Base-by-base conservation (phyloP, 129 eudicot species). In the Oenanthe sinensis region DNA sequence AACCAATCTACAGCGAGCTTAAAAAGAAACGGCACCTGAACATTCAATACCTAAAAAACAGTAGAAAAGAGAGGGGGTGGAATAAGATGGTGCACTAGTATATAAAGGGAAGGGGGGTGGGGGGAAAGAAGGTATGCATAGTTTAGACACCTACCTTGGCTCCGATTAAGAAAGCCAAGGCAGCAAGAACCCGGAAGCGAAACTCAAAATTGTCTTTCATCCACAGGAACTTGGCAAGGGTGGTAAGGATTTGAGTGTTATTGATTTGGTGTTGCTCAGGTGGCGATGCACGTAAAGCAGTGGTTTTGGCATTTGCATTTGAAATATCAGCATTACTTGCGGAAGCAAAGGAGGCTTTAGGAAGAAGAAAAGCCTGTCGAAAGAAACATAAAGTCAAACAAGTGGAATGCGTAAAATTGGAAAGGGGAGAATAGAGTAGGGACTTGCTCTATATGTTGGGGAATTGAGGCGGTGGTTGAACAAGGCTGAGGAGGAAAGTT, bases 1-100 rank as follows among this genome's bases (percentile, higher is more conserved):
- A 95, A 83, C 97, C 96, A 95, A 80, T 95, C 98, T 82, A 95
- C 96, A 24, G 98, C 98, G 52, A 91, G 93, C 84, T 95, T 95
- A 73, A 95, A 95, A 81, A 95, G 82, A 77, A 95, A 90, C 9
- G 98, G 98, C 81, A 95, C 98, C 86, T 90, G 96, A 82, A 95
- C 98, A 90, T 88, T 91, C 67, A 95, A 55, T 77, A 91, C 98
- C 98, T 95, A 77, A 67, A n/a, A n/a, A n/a, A n/a, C n/a, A n/a
- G n/a, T n/a, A n/a, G n/a, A n/a, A n/a, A 46, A 84, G 17, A 69
- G 37, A 42, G 65, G 11, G 12, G 8, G 10, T 5, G 63, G 37
- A 43, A 36, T 72, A 72, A 45, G 24, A 30, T n/a, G 24, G 11
- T 6, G 55, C 22, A 22, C 8, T 52, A 54, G 63, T 6, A 54